Base-by-base conservation (phyloP, 495 filamentous ascomycete genomes). In the Daldinia bambusicola region DNA sequence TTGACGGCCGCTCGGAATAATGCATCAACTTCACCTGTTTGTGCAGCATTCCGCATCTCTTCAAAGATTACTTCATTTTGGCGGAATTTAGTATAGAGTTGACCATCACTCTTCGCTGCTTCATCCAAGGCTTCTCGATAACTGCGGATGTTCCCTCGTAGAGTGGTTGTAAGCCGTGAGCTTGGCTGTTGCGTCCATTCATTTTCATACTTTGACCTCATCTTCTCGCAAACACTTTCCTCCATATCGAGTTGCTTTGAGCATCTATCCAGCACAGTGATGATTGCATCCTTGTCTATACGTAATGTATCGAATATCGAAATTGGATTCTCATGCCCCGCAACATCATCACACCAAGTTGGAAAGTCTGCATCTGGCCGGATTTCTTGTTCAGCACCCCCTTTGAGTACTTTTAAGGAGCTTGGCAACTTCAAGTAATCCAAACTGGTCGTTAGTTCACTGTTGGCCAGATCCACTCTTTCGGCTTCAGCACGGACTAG, bases 151-250 rank as follows among this genome's bases (percentile, higher is more conserved):
- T 99, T 96, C 53, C 88, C 90, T 57, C 94, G 86, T 34, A 99
- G 84, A 0, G 94, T 98, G 2, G 90, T 88, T 4, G 94, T 99
- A 22, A 99, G 86, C 67, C 93, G 84, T 36, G 90, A 91, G 75
- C 94, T 97, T 22, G 96, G 96, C 74, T 98, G 95, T 77, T 99
- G 95, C 18, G 92, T 97, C 95, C 95, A 99, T 51, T 98, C 95
- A 10, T 83, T 86, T 34, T 95, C 94, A 77, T 98, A 98, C 79
- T 99, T 99, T 2, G 94, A 96, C 56, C 95, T 88, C 95, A 99
- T 99, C 84, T 97, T 98, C 80, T 99, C 95, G 78, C 95, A 99
- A 6, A 98, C 94, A 61, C 92, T 95, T 81, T 98, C 96, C 78
- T 99, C 95, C 88, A 95, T 90, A 72, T 98, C 95, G 9, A 99